These are phyloP conservation scores for Aspergillus oerlinghausenensis DNA, from an alignment of 2,329 filamentous ascomycete genomes.

Conservation along the genomic window DNA sequence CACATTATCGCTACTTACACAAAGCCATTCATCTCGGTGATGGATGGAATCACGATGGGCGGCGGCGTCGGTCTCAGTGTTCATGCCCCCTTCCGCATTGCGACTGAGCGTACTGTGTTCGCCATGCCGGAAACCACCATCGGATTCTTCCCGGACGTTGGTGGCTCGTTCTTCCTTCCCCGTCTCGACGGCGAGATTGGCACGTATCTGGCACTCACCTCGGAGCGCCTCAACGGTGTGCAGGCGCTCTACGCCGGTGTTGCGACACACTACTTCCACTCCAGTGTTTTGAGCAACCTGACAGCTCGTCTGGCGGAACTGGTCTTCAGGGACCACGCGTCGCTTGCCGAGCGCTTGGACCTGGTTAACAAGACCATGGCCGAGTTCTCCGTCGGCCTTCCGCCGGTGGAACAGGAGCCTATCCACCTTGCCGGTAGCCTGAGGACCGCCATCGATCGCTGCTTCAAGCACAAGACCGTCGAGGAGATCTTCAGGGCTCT, in stretches of 20 bases:
- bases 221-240: conserved; percentile 72
- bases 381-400: conserved; percentile 83
- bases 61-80: conserved; percentile 91
- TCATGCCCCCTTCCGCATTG: conserved; percentile 93
- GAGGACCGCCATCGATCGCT: conserved; percentile 78
- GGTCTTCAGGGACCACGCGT: conserved; percentile 74
- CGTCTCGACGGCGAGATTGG: conserved; percentile 81
- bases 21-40: conserved; percentile 91
- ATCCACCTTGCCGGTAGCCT: conserved; percentile 64
- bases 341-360: conserved; percentile 57
- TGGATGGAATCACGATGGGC: conserved; percentile 98
- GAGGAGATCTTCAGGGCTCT: conserved; percentile 67
- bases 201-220: conserved; percentile 90
- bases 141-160: conserved; percentile 97
- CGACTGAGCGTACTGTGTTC: conserved; percentile 90
- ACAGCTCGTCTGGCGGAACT: conserved; percentile 85
- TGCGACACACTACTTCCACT: conserved; percentile 95
- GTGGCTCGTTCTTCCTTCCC: conserved; percentile 91
- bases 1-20: conserved; percentile 89
- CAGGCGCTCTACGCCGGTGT: conserved; percentile 88
- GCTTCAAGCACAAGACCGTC: conserved; percentile 65
- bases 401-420: conserved; percentile 55
- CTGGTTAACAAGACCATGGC: conserved; percentile 85
- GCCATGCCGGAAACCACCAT: conserved; percentile 99
- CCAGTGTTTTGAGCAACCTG: conserved; percentile 73